These are phyloP conservation scores for Cladophialophora psammophila DNA, from an alignment of 2,329 filamentous ascomycete genomes.

Conservation along the genomic window DNA sequence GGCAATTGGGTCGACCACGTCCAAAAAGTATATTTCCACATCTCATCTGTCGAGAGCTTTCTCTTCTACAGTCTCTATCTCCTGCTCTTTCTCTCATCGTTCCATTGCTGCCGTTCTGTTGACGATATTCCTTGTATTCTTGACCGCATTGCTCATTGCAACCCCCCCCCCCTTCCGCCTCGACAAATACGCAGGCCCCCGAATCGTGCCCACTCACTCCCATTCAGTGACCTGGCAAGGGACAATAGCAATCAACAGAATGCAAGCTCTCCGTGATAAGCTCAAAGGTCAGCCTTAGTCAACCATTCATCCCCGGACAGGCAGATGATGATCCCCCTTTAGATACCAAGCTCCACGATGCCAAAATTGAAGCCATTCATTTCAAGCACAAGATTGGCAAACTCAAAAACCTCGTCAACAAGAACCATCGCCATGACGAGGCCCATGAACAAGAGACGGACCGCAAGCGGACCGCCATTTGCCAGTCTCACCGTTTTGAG, in stretches of 20 bases:
- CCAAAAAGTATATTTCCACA: slow-evolving; percentile 7
- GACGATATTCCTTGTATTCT: slow-evolving; percentile 2
- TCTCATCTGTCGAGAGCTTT: slow-evolving; percentile 6
- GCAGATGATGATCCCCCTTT: slow-evolving; percentile 22
- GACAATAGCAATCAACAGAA: slow-evolving; percentile 18
- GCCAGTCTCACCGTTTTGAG: slow-evolving; percentile 79
- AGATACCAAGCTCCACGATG: slow-evolving; percentile 50
- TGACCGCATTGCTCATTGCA: neutral
- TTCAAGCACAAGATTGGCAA: slow-evolving; percentile 70
- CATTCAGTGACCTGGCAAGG: slow-evolving; percentile 2
- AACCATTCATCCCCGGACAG: slow-evolving; percentile 3
- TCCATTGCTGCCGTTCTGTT: neutral
- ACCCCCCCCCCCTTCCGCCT: no score
- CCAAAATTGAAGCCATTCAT: slow-evolving; percentile 62
- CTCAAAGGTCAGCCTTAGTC: slow-evolving; percentile 36
- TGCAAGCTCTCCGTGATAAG: slow-evolving; percentile 40
- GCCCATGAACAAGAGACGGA: slow-evolving; percentile 87
- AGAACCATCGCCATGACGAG: slow-evolving; percentile 91
- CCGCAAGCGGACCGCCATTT: slow-evolving; percentile 75
- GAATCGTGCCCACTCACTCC: neutral
- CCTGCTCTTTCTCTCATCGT: neutral
- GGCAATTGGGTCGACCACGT: neutral
- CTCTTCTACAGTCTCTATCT: neutral
- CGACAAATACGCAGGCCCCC: neutral
- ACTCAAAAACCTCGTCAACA: slow-evolving; percentile 75